Evolutionary conservation across 2,329 filamentous ascomycete genomes (phyloP).

Genomic region (Epichloe sp.): DNA sequence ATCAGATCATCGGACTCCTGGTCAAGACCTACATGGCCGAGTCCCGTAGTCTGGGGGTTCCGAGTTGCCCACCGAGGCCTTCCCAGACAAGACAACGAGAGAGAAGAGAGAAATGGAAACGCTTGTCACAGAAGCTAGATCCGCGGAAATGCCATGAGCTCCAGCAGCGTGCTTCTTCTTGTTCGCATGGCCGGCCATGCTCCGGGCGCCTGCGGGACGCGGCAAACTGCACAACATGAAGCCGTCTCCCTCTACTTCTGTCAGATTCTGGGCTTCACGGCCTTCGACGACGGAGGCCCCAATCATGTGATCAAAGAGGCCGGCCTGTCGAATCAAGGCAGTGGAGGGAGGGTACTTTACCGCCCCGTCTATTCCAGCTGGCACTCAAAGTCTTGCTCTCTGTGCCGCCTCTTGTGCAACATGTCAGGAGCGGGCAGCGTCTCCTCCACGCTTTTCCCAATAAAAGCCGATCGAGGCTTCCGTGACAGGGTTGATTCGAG

Average conservation of each 20-base stretch:
- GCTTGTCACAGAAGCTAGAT: background rate
- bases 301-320: slow-evolving; percentile 11
- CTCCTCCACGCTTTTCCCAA: background rate
- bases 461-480: background rate
- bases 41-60: background rate
- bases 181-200: too few relatives aligned
- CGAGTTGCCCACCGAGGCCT: background rate
- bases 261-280: background rate
- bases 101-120: background rate
- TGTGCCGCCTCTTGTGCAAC: background rate
- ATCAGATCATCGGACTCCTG: background rate
- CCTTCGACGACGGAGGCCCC: background rate
- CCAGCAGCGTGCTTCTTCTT: background rate
- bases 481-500: background rate
- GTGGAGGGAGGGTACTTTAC: slow-evolving; percentile 4
- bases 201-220: background rate
- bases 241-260: background rate
- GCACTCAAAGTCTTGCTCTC: background rate
- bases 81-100: background rate
- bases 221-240: background rate
- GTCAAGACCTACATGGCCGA: background rate
- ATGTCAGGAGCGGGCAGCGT: background rate
- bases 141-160: background rate
- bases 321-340: slow-evolving; percentile 8
- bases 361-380: slow-evolving; percentile 3